These are phyloP conservation scores for Diospyros kaki DNA, from an alignment of 148 eudicot species.

Conservation along the genomic window DNA sequence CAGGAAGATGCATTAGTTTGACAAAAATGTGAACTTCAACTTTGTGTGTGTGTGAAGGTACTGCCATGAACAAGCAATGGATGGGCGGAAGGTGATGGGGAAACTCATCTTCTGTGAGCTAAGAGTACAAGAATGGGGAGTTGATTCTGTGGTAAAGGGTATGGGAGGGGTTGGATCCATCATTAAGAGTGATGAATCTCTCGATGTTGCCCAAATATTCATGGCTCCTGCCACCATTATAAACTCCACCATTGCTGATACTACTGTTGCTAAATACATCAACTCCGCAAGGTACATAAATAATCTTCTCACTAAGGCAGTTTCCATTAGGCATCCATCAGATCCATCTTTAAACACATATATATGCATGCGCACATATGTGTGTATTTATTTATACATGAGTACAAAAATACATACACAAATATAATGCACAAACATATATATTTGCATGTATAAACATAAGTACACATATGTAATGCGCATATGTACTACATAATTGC, in stretches of 20 bases:
- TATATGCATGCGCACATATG: too few species aligned
- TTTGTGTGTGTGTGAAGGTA: slow-evolving; percentile 19
- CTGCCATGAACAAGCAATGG: slow-evolving; percentile 58
- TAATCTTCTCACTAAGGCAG: too few species aligned
- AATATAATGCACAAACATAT: too few species aligned
- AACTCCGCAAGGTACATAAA: slow-evolving; percentile 51
- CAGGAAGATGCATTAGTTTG: too few species aligned
- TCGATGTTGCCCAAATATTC: slow-evolving; percentile 62
- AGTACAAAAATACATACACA: too few species aligned
- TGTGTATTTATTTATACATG: too few species aligned
- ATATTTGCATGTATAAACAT: too few species aligned
- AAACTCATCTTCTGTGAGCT: slow-evolving; percentile 68
- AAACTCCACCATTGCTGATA: slow-evolving; percentile 35
- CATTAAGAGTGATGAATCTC: slow-evolving; percentile 40
- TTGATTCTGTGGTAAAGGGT: slow-evolving; percentile 67
- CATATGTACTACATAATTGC: too few species aligned
- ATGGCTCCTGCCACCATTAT: slow-evolving; percentile 81
- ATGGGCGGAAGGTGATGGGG: slow-evolving; percentile 72
- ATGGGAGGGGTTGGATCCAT: slow-evolving; percentile 72
- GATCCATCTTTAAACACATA: neutral
- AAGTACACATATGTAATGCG: too few species aligned
- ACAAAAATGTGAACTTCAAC: too few species aligned
- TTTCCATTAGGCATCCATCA: neutral
- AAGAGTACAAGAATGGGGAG: slow-evolving; percentile 37
- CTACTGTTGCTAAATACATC: slow-evolving; percentile 34